Evolutionary conservation across 257 asterid species (phyloP).

Genomic region (Przewalskia tangutica): DNA sequence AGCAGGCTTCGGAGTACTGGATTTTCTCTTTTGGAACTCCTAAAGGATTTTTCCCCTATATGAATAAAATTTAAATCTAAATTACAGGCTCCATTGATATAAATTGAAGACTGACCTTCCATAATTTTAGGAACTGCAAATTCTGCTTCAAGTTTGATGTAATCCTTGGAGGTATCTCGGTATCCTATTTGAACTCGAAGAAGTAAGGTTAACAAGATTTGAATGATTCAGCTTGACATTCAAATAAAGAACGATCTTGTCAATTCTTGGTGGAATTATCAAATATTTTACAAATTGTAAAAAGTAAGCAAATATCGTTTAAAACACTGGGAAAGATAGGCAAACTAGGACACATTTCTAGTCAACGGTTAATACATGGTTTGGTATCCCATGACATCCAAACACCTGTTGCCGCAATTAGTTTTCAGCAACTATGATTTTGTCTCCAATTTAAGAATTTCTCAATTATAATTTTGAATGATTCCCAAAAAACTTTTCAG

Average conservation of each 20-base stretch:
- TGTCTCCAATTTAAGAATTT: not conserved
- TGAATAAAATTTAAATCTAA: conserved; percentile 5
- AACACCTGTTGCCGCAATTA: not conserved
- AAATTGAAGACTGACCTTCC: conserved; percentile 47
- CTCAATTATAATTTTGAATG: not conserved
- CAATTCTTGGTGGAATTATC: not conserved
- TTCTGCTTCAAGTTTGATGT: conserved; percentile 89
- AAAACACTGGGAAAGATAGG: not conserved
- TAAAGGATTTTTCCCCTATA: conserved; percentile 12
- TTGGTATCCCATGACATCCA: not conserved
- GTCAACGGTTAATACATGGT: not conserved
- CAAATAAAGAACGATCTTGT: not conserved
- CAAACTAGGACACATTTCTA: not conserved
- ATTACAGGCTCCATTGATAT: not conserved
- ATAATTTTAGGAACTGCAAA: conserved; percentile 63
- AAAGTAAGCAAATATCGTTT: not conserved
- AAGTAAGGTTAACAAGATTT: conserved; percentile 1
- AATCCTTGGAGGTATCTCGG: conserved; percentile 69
- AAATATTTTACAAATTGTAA: not conserved
- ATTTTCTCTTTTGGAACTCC: conserved; percentile 70
- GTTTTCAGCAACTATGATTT: not conserved
- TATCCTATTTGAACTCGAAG: conserved; percentile 32
- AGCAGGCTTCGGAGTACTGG: conserved; percentile 58
- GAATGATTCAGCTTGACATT: conserved; percentile 1
- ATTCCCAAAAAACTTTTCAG: not conserved